Evolutionary conservation across 345 rosid species (phyloP).

Genomic region (Euclidium syriacum): DNA sequence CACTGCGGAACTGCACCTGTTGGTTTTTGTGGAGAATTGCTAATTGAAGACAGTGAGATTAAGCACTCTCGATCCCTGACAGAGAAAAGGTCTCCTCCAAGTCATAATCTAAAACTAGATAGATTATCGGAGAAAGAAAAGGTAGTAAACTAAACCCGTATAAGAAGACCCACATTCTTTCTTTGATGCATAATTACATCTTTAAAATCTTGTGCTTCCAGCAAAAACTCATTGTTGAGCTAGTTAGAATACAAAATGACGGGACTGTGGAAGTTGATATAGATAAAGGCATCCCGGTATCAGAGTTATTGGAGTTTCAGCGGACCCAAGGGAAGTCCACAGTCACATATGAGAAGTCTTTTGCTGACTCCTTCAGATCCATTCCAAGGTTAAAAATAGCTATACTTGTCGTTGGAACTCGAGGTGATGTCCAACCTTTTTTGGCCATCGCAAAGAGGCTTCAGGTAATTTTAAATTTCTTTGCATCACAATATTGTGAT

Average conservation of each 20-base stretch:
- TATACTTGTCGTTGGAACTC: conserved; percentile 94
- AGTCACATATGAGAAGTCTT: conserved; percentile 33
- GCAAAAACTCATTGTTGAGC: conserved; percentile 79
- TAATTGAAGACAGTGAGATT: conserved; percentile 42
- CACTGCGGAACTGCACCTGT: conserved; percentile 56
- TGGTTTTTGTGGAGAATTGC: conserved; percentile 27
- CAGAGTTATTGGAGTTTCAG: conserved; percentile 72
- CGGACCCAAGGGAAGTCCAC: conserved; percentile 45
- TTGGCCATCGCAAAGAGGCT: conserved; percentile 94
- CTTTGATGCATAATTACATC: too few species aligned
- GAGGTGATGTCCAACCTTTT: conserved; percentile 98
- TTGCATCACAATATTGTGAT: not conserved
- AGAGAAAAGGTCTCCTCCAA: conserved; percentile 43
- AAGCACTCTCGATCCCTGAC: conserved; percentile 61
- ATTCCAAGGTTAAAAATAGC: conserved; percentile 73
- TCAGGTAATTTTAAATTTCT: conserved; percentile 48
- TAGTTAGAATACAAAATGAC: conserved; percentile 84
- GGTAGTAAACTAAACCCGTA: conserved; percentile 44
- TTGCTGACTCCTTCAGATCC: conserved; percentile 44
- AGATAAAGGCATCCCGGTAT: conserved; percentile 52
- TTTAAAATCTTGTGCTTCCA: conserved; percentile 31
- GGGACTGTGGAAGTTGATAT: conserved; percentile 95
- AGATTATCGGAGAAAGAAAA: conserved; percentile 76
- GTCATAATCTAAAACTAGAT: conserved; percentile 60
- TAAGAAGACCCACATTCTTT: too few species aligned